Evolutionary conservation across 371 early-diverging fungal species (phyloP).

Genomic region (Mucor saturninus): DNA sequence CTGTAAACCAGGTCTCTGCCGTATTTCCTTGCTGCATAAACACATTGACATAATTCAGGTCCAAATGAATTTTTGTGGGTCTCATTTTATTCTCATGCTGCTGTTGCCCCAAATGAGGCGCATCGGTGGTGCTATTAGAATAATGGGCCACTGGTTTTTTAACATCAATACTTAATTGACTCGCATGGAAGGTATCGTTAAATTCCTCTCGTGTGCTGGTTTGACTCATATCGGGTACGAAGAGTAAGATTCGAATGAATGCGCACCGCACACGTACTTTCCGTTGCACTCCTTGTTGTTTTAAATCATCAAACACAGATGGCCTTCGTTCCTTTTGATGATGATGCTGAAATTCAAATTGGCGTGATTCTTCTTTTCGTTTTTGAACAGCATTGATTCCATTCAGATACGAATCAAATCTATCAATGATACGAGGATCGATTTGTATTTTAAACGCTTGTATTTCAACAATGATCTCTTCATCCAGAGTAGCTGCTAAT

Average conservation of each 20-base stretch:
- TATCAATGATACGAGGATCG: constrained; percentile 52
- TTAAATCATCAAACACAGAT: constrained; percentile 19
- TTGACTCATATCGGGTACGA: constrained; percentile 55
- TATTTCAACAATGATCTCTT: constrained; percentile 54
- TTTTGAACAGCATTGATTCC: constrained; percentile 28
- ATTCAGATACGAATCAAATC: constrained; percentile 54
- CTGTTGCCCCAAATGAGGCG: too few species aligned
- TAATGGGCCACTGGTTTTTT: constrained; percentile 28
- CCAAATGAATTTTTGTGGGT: constrained; percentile 41
- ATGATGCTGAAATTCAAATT: not conserved
- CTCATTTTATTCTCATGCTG: not conserved
- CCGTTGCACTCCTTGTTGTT: constrained; percentile 17
- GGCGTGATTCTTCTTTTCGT: constrained; percentile 9
- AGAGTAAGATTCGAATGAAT: constrained; percentile 47
- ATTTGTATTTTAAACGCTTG: constrained; percentile 56
- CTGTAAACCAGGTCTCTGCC: constrained; percentile 50
- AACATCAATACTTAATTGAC: constrained; percentile 46
- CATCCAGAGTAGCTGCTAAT: constrained; percentile 22
- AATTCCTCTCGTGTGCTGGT: constrained; percentile 38
- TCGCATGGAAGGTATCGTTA: constrained; percentile 38
- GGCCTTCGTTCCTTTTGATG: constrained; percentile 5
- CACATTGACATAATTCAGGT: constrained; percentile 45
- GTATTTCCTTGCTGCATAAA: constrained; percentile 43
- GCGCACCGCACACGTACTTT: constrained; percentile 35
- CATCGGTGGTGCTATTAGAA: constrained; percentile 1